phyloP scores from a whole-genome alignment of 495 filamentous ascomycete genomes.

The Endocarpon pusillum region DNA sequence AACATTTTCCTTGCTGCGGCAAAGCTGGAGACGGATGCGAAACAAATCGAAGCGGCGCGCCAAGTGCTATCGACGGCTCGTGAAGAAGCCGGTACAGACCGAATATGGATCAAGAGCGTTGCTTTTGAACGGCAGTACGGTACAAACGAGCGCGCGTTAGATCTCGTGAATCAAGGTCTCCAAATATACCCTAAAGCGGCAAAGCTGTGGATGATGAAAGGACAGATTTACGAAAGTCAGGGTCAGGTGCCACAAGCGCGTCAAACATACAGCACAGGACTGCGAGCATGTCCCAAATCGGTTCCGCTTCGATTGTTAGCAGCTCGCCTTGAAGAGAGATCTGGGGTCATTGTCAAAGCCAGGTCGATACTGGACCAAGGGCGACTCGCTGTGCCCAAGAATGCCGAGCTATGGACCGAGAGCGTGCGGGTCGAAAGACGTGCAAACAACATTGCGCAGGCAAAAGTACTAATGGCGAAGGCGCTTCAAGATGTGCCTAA shows the following conservation, averaged over 20 bases:
- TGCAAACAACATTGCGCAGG: conserved; percentile 66
- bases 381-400: conserved; percentile 69
- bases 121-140: conserved; percentile 77
- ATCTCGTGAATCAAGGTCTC: conserved; percentile 74
- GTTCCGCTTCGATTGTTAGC: conserved; percentile 82
- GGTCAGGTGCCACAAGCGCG: conserved; percentile 66
- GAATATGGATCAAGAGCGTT: conserved; percentile 90
- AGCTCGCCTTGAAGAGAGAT: conserved; percentile 69
- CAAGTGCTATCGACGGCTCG: conserved; percentile 65
- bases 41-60: conserved; percentile 61
- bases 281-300: conserved; percentile 66
- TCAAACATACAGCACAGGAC: conserved; percentile 81
- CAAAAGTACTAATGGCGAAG: conserved; percentile 78
- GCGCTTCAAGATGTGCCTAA: conserved; percentile 82
- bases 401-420: conserved; percentile 74
- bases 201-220: conserved; percentile 98
- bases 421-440: conserved; percentile 81
- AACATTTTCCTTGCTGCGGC: conserved; percentile 94
- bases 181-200: conserved; percentile 72
- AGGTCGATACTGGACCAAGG: conserved; percentile 84
- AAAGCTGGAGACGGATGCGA: conserved; percentile 80
- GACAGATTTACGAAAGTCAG: conserved; percentile 80
- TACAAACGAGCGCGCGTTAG: conserved; percentile 60
- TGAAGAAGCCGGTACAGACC: conserved; percentile 75
- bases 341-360: conserved; percentile 74